Percentiles rank a stretch among this genome's conserved stretches.
phyloP scores from a whole-genome alignment of 192 early-diverging fungal genomes.

The Diversispora epigaea region DNA sequence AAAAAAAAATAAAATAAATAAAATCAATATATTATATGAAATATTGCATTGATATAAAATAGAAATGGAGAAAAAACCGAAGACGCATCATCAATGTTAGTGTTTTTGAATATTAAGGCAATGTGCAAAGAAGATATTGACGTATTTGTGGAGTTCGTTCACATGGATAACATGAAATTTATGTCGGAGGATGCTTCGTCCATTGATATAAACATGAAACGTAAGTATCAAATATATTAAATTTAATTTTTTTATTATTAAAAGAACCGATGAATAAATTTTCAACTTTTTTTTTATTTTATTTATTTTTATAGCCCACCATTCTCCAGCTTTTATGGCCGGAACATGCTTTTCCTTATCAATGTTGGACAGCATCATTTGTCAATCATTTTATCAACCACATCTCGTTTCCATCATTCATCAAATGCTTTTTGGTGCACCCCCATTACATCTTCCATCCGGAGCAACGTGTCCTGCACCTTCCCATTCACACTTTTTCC shows the following conservation, averaged over 20 bases:
- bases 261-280: too few relatives aligned
- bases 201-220: slow-evolving; percentile 26
- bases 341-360: slow-evolving; percentile 32
- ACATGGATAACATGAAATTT: slow-evolving; percentile 35
- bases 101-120: slow-evolving; percentile 33
- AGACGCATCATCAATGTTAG: slow-evolving; percentile 33
- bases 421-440: slow-evolving; percentile 30
- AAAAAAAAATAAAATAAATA: background rate
- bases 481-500: slow-evolving; percentile 20
- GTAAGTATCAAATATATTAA: background rate
- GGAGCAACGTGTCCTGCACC: slow-evolving; percentile 28
- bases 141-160: slow-evolving; percentile 31
- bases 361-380: slow-evolving; percentile 33
- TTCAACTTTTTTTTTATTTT: background rate
- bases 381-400: slow-evolving; percentile 34
- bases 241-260: background rate
- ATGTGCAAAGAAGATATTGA: slow-evolving; percentile 28
- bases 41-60: background rate
- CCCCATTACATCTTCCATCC: slow-evolving; percentile 23
- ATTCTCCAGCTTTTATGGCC: slow-evolving; percentile 33
- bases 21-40: background rate
- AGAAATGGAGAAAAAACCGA: slow-evolving; percentile 32
- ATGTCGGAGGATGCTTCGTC: slow-evolving; percentile 30
- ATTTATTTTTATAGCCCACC: slow-evolving; percentile 17
- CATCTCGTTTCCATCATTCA: slow-evolving; percentile 27